Percentiles rank a stretch among this genome's conserved stretches.
Conservation (phyloP, 768 basidiomycete species). For the Mycena crocata region DNA sequence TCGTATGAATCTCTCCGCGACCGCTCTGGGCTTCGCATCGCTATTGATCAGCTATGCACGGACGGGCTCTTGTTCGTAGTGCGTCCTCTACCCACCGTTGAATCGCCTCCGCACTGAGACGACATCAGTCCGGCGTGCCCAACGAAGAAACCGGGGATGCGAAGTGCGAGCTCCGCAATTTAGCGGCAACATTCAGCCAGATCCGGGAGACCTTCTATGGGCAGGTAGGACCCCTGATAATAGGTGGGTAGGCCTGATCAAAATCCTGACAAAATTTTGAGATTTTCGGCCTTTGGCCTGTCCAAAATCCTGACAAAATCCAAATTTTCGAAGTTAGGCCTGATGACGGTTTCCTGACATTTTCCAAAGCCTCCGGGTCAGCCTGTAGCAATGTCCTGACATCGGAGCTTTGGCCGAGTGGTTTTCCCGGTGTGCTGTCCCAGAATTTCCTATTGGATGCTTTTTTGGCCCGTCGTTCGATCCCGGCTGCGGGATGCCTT, state of each 20-base stretch:
- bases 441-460: background rate
- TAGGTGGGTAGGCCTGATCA: background rate
- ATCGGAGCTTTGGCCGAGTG: background rate
- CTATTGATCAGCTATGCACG: conserved; percentile 75
- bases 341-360: conserved; percentile 1
- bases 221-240: conserved; percentile 35
- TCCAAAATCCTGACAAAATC: conserved; percentile 7
- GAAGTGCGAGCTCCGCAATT: conserved; percentile 71
- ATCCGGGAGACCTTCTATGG: conserved; percentile 93
- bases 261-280: conserved; percentile 6
- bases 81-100: background rate
- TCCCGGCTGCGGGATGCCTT: too few species aligned
- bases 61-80: conserved; percentile 82
- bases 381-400: background rate
- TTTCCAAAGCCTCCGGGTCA: background rate
- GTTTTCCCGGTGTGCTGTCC: background rate
- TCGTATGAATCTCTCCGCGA: conserved; percentile 63
- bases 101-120: background rate
- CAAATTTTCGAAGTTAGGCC: background rate
- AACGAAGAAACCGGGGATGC: conserved; percentile 67
- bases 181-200: conserved; percentile 79
- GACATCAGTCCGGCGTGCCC: conserved; percentile 65
- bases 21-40: conserved; percentile 59
- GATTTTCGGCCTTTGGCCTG: background rate
- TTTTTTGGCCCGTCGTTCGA: background rate